Base-by-base conservation (phyloP, 1,139 yeast species). In the Sugiyamaella novakii region DNA sequence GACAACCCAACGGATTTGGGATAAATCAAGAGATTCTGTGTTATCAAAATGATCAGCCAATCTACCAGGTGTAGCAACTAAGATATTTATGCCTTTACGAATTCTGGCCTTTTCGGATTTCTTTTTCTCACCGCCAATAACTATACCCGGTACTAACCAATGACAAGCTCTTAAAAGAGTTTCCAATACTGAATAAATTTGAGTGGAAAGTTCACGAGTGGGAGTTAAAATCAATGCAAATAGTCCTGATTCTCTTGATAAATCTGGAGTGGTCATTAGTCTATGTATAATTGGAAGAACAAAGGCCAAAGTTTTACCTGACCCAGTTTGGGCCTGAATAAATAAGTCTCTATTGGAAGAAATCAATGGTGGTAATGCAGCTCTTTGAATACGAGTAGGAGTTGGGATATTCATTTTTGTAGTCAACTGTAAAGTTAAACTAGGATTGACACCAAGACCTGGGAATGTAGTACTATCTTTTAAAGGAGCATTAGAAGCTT, bases 321-420 rank as follows among this genome's bases (percentile, higher is more conserved):
- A 87, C 47, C 98, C 98, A 0, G 98, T 91, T 67, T 89, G 97
- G 0, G 98, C 96, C 62, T 87, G 94, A 44, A 89, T 86, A 58
- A 91, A 85, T 51, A 88, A 71, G 67, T 91, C 97, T 27, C 76
- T 68, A 41, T 81, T 77, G 15, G 56, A 43, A 1, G 56, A 50
- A 2, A 83, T 60, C 51, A 92, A 68, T 43, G 77, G 75, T 1
- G 98, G 96, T n/a, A 91, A 73, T 0, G 87, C 94, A 5, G 83
- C 71, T 56, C 87, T 77, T 68, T 92, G 98, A 56, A 92, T 88
- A 58, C 80, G 81, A 0, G 98, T 92, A 1, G 98, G 98, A 17
- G 81, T 75, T 35, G 72, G 67, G 62, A 87, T 78, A 37, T 77
- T 71, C 71, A 88, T 72, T 46, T 77, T 77, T 2, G 78, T 80